Evolutionary conservation across 1,284 basidiomycete species (phyloP), one percentile per base, ranked within the genome.

Genomic region (Sanghuangporus baumii): DNA sequence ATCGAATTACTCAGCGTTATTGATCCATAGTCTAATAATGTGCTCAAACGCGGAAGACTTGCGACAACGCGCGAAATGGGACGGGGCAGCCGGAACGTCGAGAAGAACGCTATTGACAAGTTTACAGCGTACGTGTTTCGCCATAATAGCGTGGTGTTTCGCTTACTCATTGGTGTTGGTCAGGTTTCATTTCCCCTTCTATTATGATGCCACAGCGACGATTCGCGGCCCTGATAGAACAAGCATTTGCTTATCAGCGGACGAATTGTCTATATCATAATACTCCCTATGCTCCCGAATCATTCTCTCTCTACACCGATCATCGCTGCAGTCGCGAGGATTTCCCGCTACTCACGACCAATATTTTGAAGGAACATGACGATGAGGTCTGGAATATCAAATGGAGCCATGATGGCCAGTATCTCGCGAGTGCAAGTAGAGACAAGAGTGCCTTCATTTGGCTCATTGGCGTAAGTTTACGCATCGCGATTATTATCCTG

Each of bases 301-400:
- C 84, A 55, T 88, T 91, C 72, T 95, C 94, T 11, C 77, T 99
- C 47, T 93, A 96, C 70, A 81, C 81, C 57, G 94, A 99, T 73
- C 94, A 97, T 73, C 76, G 81, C 51, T 96, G 94, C 75, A 85
- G 88, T 66, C 84, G 88, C 70, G 82, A 84, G 50, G 82, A 84
- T 46, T 98, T 99, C 77, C 96, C 96, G 11, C 84, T 85, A 36
- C 79, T 89, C 34, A 94, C 91, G 7, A 94, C 93, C 1, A 88
- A 89, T 26, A 88, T 95, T 47, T 78, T 98, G 55, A 82, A 87
- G 47, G 91, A 89, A 37, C 96, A 99, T 74, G 82, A 80, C 12
- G 93, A 98, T 71, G 94, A 99, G 73, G 94, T 99, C 12, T 99
- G 96, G 96, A 87, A 91, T 70, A 76, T 98, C 65, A 89, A 89